phyloP scores from a whole-genome alignment of 2,329 filamentous ascomycete species.

The Aspergillus clavatus region DNA sequence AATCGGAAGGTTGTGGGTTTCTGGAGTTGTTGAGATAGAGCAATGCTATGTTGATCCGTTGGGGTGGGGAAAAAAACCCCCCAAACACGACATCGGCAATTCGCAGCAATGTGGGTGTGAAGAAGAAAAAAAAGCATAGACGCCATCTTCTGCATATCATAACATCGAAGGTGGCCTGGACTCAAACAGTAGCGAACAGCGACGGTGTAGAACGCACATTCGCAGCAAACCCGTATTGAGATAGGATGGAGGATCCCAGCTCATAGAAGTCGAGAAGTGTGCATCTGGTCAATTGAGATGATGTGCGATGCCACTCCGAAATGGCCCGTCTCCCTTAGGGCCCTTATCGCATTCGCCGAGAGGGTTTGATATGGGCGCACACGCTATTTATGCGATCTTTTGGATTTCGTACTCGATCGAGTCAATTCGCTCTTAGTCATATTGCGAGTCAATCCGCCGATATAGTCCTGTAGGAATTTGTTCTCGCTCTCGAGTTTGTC shows the following conservation, averaged over 20 bases:
- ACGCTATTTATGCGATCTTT: conserved; percentile 39
- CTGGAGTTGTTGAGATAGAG: not conserved
- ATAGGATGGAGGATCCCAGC: not conserved
- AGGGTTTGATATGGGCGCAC: conserved; percentile 1
- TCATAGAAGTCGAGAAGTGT: not conserved
- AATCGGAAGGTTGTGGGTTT: not conserved
- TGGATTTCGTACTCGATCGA: conserved; percentile 49
- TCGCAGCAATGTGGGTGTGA: no score
- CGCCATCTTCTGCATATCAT: no score
- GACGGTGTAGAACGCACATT: no score
- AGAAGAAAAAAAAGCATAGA: no score
- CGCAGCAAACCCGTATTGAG: no score
- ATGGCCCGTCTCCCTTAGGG: no score
- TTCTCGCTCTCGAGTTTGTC: conserved; percentile 97
- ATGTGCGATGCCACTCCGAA: not conserved
- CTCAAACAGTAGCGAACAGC: no score
- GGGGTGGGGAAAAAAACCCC: no score
- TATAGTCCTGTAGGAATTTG: conserved; percentile 96
- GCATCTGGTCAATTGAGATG: not conserved
- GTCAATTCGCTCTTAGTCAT: conserved; percentile 54
- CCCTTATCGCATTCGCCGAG: conserved; percentile 7
- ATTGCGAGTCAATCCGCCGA: conserved; percentile 86
- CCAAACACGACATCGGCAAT: no score
- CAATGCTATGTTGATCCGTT: not conserved
- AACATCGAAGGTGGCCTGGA: no score